phyloP scores from a whole-genome alignment of 1,284 basidiomycete genomes.

The Ganoderma multipileum region DNA sequence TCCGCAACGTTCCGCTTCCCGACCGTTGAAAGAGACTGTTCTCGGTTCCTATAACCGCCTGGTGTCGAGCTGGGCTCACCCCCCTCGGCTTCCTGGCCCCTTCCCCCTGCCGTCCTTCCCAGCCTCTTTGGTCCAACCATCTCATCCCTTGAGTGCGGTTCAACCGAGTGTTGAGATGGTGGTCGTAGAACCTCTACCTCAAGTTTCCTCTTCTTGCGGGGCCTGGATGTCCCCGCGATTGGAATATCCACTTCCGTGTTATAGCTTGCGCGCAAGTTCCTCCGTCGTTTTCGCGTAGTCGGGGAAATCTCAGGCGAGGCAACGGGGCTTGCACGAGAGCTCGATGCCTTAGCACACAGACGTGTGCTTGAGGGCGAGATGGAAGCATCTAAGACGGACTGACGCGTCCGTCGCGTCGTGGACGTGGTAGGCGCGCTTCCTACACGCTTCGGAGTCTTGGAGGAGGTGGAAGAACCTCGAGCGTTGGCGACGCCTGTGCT shows the following conservation, averaged over 20 bases:
- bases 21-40: neutral
- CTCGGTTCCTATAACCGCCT: neutral
- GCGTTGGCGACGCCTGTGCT: slow-evolving; percentile 1
- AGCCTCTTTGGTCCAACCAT: slow-evolving; percentile 2
- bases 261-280: neutral
- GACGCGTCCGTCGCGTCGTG: slow-evolving; percentile 26
- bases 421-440: slow-evolving; percentile 14
- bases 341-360: neutral
- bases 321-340: slow-evolving; percentile 8
- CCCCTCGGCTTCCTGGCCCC: neutral
- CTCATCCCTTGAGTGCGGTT: slow-evolving; percentile 1
- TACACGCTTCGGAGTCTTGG: slow-evolving; percentile 10
- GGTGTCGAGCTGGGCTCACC: neutral
- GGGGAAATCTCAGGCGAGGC: neutral
- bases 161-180: neutral
- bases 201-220: slow-evolving; percentile 27
- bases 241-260: neutral
- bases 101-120: neutral
- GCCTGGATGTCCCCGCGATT: slow-evolving; percentile 3
- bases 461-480: slow-evolving; percentile 13
- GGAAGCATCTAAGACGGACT: neutral
- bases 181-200: slow-evolving; percentile 21
- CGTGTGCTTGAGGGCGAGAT: slow-evolving; percentile 9
- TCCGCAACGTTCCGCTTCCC: neutral
- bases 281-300: slow-evolving; percentile 15